Evolutionary conservation across 805 yeast species (phyloP).

Genomic region (Sungouiozyma ichnusensis): DNA sequence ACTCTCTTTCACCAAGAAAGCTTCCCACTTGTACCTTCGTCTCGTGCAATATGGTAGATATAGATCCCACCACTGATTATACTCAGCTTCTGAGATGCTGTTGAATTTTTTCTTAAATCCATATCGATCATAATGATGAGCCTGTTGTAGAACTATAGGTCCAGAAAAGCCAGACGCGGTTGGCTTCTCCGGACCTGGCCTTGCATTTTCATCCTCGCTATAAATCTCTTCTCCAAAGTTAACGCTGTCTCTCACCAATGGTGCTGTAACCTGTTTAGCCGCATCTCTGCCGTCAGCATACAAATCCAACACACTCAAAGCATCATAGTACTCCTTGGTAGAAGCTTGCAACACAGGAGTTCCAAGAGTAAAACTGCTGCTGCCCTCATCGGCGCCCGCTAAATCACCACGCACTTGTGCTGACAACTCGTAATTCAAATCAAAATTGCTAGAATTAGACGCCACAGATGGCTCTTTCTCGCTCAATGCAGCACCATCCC

Average conservation of each 20-base stretch:
- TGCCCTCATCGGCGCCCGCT: background rate
- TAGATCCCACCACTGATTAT: slow-evolving; percentile 64
- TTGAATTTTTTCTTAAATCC: slow-evolving; percentile 70
- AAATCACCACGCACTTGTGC: background rate
- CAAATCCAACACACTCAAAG: slow-evolving; percentile 30
- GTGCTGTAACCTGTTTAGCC: slow-evolving; percentile 1
- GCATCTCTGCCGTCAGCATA: slow-evolving; percentile 25
- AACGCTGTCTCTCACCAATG: slow-evolving; percentile 1
- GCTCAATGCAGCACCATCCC: background rate
- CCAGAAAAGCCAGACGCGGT: background rate
- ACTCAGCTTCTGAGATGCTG: slow-evolving; percentile 43
- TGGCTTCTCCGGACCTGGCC: background rate
- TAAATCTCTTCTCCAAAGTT: slow-evolving; percentile 6
- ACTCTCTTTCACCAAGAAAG: slow-evolving; percentile 58
- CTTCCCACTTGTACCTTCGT: slow-evolving; percentile 69
- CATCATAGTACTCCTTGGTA: slow-evolving; percentile 16
- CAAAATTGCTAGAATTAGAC: background rate
- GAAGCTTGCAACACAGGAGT: background rate
- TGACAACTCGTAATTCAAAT: background rate
- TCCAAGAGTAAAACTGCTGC: background rate
- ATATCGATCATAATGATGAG: slow-evolving; percentile 51
- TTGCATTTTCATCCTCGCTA: slow-evolving; percentile 3
- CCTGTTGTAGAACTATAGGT: background rate
- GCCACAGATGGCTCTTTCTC: background rate
- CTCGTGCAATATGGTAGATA: slow-evolving; percentile 55